A percentile compares a stretch with the other conserved stretches of the same genome.
Evolutionary conservation across 2,329 filamentous ascomycete genomes (phyloP).

Genomic region (Beauveria brongniartii): DNA sequence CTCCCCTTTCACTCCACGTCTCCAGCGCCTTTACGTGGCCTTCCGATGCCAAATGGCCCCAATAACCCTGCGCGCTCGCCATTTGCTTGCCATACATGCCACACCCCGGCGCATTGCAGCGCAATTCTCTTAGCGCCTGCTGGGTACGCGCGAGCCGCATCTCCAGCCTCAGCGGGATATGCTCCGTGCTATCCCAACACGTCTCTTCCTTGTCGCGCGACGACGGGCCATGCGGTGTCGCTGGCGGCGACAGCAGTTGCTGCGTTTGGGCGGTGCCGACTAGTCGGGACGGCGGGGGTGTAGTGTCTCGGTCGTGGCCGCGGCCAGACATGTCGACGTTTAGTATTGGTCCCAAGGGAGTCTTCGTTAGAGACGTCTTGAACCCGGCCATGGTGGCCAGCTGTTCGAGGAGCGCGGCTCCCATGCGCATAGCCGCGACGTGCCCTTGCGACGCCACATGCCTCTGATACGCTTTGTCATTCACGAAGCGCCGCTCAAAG

Average conservation of each 20-base stretch:
- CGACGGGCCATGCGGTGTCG: not conserved
- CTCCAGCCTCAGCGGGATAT: not conserved
- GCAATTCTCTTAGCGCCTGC: not conserved
- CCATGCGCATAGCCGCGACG: not conserved
- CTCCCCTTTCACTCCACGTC: not conserved
- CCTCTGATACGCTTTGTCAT: not conserved
- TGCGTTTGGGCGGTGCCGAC: not conserved
- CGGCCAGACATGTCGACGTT: not conserved
- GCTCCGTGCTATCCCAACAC: not conserved
- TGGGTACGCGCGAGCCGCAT: not conserved
- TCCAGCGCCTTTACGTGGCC: not conserved
- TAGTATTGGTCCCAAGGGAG: not conserved
- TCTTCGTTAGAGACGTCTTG: no score
- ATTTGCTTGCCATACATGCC: not conserved
- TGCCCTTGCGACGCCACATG: not conserved
- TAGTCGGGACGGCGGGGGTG: not conserved
- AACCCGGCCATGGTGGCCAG: not conserved
- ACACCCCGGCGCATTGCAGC: slow-evolving; percentile 1
- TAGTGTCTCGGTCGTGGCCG: not conserved
- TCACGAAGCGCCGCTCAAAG: not conserved
- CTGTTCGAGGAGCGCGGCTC: not conserved
- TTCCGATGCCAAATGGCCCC: not conserved
- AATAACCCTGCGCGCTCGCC: not conserved
- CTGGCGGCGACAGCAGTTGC: not conserved
- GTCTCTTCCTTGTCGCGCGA: no score